A percentile compares a stretch with the other conserved stretches of the same genome.
These are phyloP conservation scores for Biscutella laevigata DNA, from an alignment of 441 rosid species.

Conservation along the genomic window DNA sequence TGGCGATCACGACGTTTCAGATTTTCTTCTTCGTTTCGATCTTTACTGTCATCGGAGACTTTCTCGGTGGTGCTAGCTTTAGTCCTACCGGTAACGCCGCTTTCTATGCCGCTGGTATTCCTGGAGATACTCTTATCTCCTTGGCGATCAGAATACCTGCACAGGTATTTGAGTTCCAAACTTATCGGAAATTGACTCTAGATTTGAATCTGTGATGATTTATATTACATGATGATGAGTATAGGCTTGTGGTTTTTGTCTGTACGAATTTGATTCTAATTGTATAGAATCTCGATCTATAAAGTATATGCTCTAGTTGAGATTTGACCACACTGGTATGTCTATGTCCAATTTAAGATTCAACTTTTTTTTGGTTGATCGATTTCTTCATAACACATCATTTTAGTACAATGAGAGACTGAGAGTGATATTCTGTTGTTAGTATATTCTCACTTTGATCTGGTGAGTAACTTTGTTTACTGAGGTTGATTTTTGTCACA, in stretches of 20 bases:
- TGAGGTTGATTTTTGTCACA: background rate
- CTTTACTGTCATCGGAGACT: constrained; percentile 46
- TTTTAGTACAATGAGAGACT: background rate
- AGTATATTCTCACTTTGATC: constrained; percentile 11
- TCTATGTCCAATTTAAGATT: background rate
- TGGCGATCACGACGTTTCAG: constrained; percentile 41
- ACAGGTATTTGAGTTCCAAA: constrained; percentile 44
- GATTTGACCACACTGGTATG: constrained; percentile 5
- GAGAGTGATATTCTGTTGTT: background rate
- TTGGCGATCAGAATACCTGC: constrained; percentile 88
- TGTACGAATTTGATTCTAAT: background rate
- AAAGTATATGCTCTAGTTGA: constrained; percentile 6
- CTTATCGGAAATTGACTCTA: background rate
- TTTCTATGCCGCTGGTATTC: constrained; percentile 72
- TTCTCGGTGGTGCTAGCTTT: constrained; percentile 82
- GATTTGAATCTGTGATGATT: background rate
- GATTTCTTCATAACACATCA: background rate
- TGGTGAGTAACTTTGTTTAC: background rate
- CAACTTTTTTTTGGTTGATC: background rate
- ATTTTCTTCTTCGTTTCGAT: constrained; percentile 53
- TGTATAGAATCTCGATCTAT: background rate
- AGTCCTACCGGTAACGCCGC: constrained; percentile 72
- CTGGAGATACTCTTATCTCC: constrained; percentile 65
- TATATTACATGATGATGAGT: background rate
- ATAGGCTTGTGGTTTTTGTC: constrained; percentile 6